Evolutionary conservation across 2,329 filamentous ascomycete species (phyloP), one percentile per base, ranked within the genome.

Genomic region (Zarea fungicola): DNA sequence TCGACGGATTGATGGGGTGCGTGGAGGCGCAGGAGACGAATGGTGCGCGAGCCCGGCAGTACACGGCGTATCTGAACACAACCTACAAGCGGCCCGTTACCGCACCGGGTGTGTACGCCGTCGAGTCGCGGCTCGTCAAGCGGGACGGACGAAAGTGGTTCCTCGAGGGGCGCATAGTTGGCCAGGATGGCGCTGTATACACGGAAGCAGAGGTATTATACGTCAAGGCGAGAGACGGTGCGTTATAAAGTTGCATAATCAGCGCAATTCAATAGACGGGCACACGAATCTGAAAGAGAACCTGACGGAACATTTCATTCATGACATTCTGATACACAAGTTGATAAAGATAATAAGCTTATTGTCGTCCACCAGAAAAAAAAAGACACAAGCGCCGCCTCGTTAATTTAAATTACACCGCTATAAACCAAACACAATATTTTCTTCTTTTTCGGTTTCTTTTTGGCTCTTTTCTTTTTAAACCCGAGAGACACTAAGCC

Each of bases 111-210:
- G 34, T 40, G 31, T 41, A 40, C 35, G 36, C 36, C 6, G 44
- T 48, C 21, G 44, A 48, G 13, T 39, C 44, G 35, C 35, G 44
- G 10, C 28, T 48, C 13, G 26, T 32, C n/a, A 21, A 21, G 44
- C 35, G 44, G 8, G 19, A 48, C 3, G 44, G 36, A n/a, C 21
- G 44, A n/a, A 48, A 48, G 19, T 48, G 44, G 44, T 41, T 48
- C 9, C 28, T 48, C 7, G 10, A 40, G 11, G 44, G 10, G 0
- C 36, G 35, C 9, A 32, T 48, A 5, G 26, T 39, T 2, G 44
- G 44, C 6, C 35, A 31, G 7, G 44, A 41, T 14, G 44, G 35
- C 13, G 42, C 16, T 1, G 42, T 45, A 18, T 16, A 45, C 18
- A 36, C 42, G 22, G 42, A 45, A 26, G 42, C 42, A 9, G 32